Percentiles rank a stretch among this genome's conserved stretches.
Conservation (phyloP, 23 red algal genomes). For the Gracilaria gracilis region DNA sequence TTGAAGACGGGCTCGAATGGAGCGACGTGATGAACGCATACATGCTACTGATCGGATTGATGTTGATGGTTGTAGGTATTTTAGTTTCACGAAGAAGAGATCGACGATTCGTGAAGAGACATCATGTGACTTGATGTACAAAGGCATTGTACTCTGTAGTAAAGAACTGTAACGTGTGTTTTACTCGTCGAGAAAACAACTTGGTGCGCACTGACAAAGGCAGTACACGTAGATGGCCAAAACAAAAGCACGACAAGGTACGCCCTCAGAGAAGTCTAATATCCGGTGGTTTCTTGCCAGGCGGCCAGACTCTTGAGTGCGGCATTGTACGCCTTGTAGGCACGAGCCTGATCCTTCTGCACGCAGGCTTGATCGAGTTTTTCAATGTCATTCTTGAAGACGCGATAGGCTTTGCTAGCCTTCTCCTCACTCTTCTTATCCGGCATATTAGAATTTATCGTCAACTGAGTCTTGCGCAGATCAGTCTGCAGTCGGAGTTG, state of each 20-base stretch:
- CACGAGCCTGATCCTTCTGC: constrained; percentile 81
- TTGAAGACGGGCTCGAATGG: not conserved
- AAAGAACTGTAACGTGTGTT: constrained; percentile 9
- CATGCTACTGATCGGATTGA: not conserved
- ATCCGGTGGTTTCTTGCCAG: constrained; percentile 79
- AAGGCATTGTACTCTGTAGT: not conserved
- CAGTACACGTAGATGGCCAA: not conserved
- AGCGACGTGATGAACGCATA: not conserved
- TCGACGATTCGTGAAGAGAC: not conserved
- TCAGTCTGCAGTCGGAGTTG: constrained; percentile 67
- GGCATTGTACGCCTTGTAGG: constrained; percentile 62
- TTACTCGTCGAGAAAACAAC: not conserved
- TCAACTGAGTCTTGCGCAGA: constrained; percentile 59
- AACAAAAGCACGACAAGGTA: not conserved
- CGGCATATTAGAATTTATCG: constrained; percentile 46
- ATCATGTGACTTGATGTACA: constrained; percentile 22
- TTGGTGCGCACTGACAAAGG: not conserved
- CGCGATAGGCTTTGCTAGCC: constrained; percentile 77
- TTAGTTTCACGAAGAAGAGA: not conserved
- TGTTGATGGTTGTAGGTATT: not conserved
- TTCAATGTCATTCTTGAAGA: constrained; percentile 87
- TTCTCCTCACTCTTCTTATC: constrained; percentile 43
- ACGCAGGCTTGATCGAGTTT: constrained; percentile 83
- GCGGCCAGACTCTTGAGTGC: constrained; percentile 61
- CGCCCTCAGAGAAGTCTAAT: constrained; percentile 20